phyloP scores from a whole-genome alignment of 2,329 filamentous ascomycete species.

The Microdochium paspali region DNA sequence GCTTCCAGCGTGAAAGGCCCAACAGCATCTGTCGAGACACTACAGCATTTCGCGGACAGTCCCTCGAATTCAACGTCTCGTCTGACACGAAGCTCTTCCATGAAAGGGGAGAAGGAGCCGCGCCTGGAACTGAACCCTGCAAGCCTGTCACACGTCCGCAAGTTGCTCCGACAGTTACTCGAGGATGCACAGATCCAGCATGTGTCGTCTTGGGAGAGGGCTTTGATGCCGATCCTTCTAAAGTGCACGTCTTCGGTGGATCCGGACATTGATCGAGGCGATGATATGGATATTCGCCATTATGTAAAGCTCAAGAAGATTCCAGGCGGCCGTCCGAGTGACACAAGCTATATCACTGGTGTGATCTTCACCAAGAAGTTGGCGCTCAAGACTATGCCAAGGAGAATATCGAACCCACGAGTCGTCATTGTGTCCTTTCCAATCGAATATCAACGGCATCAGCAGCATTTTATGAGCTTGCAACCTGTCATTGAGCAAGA shows the following conservation, averaged over 20 bases:
- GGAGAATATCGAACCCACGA: constrained; percentile 72
- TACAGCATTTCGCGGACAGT: constrained; percentile 33
- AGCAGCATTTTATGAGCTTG: constrained; percentile 94
- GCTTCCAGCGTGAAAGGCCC: constrained; percentile 47
- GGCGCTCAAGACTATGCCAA: constrained; percentile 90
- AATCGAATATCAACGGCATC: constrained; percentile 89
- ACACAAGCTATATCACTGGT: constrained; percentile 93
- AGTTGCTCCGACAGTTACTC: constrained; percentile 74
- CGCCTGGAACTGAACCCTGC: constrained; percentile 80
- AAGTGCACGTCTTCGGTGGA: constrained; percentile 91
- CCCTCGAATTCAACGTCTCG: constrained; percentile 32
- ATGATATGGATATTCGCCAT: constrained; percentile 94
- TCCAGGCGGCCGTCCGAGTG: constrained; percentile 76
- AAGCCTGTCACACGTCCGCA: constrained; percentile 80
- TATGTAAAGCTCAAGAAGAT: constrained; percentile 98
- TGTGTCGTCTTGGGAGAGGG: constrained; percentile 74
- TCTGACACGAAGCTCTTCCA: constrained; percentile 71
- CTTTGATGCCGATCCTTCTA: constrained; percentile 80
- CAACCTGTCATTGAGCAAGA: constrained; percentile 96
- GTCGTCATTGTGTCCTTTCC: constrained; percentile 92
- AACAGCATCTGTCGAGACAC: constrained; percentile 39
- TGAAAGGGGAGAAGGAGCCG: constrained; percentile 64
- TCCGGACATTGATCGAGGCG: constrained; percentile 79
- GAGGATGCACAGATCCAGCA: constrained; percentile 67
- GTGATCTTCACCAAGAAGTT: constrained; percentile 97